A percentile compares a stretch with the other conserved stretches of the same genome.
Conservation (phyloP, 2,329 filamentous ascomycete species). For the Claviceps maximensis region DNA sequence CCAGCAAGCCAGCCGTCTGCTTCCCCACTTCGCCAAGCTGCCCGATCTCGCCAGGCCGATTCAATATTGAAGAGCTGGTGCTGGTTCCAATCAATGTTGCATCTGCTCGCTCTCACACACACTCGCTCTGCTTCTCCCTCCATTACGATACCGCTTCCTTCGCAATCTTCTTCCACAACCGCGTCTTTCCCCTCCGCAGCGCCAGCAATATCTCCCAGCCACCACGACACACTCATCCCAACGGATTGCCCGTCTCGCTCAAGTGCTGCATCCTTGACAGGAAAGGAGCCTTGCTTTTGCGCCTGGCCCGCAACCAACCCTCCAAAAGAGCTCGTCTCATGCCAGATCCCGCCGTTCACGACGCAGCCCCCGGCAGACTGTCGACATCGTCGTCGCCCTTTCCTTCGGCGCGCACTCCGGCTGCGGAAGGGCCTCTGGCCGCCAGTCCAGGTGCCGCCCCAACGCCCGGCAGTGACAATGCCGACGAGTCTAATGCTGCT, state of each 20-base stretch:
- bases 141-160: no score
- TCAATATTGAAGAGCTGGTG: neutral
- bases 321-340: slow-evolving; percentile 10
- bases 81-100: neutral
- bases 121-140: no score
- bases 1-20: neutral
- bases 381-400: slow-evolving; percentile 11
- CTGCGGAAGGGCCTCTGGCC: neutral
- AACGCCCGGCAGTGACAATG: slow-evolving; percentile 9
- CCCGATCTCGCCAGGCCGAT: slow-evolving; percentile 1
- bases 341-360: slow-evolving; percentile 8
- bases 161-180: no score
- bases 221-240: neutral
- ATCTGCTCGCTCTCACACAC: no score
- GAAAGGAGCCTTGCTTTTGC: slow-evolving; percentile 3
- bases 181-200: no score
- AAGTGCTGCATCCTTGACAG: neutral
- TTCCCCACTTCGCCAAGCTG: slow-evolving; percentile 1
- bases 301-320: slow-evolving; percentile 7
- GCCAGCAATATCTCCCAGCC: neutral
- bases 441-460: neutral
- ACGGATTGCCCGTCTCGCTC: neutral
- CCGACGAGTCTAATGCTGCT: slow-evolving; percentile 19
- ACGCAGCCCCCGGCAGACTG: slow-evolving; percentile 9
- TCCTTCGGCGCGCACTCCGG: slow-evolving; percentile 5